These are phyloP conservation scores for Scopulariopsis brevicaulis DNA, from an alignment of 2,329 filamentous ascomycete genomes.

Conservation along the genomic window DNA sequence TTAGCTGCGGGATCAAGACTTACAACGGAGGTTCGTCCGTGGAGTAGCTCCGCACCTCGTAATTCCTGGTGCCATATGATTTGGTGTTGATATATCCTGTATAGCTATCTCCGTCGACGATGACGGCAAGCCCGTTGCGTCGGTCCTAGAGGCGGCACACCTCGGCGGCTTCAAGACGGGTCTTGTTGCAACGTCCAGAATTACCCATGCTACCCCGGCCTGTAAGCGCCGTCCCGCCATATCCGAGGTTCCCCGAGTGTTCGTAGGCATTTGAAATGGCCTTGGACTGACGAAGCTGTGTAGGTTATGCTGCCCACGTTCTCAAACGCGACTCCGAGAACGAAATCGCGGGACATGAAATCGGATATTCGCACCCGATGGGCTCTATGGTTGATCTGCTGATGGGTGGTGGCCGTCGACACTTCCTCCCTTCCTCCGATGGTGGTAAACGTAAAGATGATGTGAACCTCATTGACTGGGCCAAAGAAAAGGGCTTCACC, in stretches of 20 bases:
- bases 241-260: background rate
- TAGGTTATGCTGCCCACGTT: slow-evolving; percentile 11
- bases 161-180: slow-evolving; percentile 13
- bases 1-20: slow-evolving; percentile 13
- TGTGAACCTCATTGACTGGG: slow-evolving; percentile 13
- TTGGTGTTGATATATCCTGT: background rate
- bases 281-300: background rate
- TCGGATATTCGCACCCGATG: slow-evolving; percentile 12
- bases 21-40: slow-evolving; percentile 11
- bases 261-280: background rate
- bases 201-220: slow-evolving; percentile 14
- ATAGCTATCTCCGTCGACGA: slow-evolving; percentile 12
- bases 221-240: background rate
- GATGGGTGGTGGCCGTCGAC: slow-evolving; percentile 12
- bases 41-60: background rate
- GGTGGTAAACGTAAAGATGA: slow-evolving; percentile 10
- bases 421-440: slow-evolving; percentile 10
- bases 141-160: slow-evolving; percentile 13
- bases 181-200: slow-evolving; percentile 12
- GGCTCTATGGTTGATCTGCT: slow-evolving; percentile 11
- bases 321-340: slow-evolving; percentile 13
- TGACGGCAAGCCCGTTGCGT: slow-evolving; percentile 12
- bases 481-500: slow-evolving; percentile 10
- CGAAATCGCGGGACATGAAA: slow-evolving; percentile 14
- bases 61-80: background rate